These are phyloP conservation scores for Myriosclerotinia scirpicola DNA, from an alignment of 2,329 filamentous ascomycete genomes.

Conservation along the genomic window DNA sequence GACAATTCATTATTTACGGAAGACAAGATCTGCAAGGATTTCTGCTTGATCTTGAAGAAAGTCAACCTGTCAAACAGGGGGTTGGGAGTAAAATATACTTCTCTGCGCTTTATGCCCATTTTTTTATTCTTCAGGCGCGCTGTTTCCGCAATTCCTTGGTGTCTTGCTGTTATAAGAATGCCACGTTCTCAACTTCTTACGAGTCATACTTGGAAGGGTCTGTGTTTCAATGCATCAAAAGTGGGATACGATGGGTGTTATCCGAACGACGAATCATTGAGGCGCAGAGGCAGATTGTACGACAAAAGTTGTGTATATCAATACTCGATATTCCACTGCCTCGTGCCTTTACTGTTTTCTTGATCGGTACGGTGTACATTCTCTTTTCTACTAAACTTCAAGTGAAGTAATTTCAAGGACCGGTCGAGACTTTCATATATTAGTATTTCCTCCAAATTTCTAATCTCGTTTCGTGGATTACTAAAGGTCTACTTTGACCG, in stretches of 20 bases:
- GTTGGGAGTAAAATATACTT: constrained; percentile 11
- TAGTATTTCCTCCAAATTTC: neutral
- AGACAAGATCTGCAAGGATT: constrained; percentile 21
- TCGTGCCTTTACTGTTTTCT: too few relatives aligned
- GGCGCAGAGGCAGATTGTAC: constrained; percentile 4
- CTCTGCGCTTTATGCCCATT: constrained; percentile 15
- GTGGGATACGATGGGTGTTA: constrained; percentile 16
- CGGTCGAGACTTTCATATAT: neutral
- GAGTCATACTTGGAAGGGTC: constrained; percentile 23
- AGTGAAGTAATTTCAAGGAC: constrained; percentile 15
- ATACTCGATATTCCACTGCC: constrained; percentile 15
- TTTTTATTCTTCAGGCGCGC: constrained; percentile 22
- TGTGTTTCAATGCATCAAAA: constrained; percentile 22
- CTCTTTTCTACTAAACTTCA: constrained; percentile 9
- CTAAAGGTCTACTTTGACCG: constrained; percentile 13
- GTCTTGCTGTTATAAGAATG: constrained; percentile 24
- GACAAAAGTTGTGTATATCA: constrained; percentile 21
- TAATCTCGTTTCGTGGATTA: constrained; percentile 6
- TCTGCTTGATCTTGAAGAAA: constrained; percentile 20
- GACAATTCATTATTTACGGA: constrained; percentile 17
- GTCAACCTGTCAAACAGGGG: constrained; percentile 21
- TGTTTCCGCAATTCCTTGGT: constrained; percentile 15
- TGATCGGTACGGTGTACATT: constrained; percentile 9
- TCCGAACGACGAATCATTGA: constrained; percentile 8
- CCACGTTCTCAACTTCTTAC: constrained; percentile 19